These are phyloP conservation scores for Pleurozium schreberi DNA, from an alignment of 225 moss, liverwort and hornwort genomes.

Conservation along the genomic window DNA sequence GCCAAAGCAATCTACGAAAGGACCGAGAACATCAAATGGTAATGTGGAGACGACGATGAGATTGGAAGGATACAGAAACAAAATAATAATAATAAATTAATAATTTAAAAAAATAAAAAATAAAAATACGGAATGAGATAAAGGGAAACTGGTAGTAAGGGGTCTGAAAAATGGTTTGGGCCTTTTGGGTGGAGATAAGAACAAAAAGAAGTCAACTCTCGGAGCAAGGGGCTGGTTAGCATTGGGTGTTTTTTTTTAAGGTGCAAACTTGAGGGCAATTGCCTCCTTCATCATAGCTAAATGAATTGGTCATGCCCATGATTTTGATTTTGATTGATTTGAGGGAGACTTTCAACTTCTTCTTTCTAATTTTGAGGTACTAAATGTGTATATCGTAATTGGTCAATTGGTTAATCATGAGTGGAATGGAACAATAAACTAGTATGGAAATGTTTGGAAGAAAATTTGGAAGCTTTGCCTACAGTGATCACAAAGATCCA, in stretches of 20 bases:
- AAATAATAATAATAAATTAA: too few relatives aligned
- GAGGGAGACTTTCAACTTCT: not conserved
- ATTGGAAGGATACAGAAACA: not conserved
- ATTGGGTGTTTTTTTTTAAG: not conserved
- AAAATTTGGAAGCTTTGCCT: not conserved
- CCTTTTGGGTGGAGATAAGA: not conserved
- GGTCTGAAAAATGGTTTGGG: not conserved
- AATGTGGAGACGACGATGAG: constrained; percentile 19
- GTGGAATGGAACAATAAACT: not conserved
- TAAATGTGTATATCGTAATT: too few relatives aligned
- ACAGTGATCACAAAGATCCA: not conserved
- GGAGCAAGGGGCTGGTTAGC: not conserved
- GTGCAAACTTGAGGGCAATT: not conserved
- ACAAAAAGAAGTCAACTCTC: constrained; percentile 27
- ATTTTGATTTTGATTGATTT: not conserved
- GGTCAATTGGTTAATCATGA: not conserved
- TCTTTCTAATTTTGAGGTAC: not conserved
- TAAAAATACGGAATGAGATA: not conserved
- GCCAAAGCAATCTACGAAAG: constrained; percentile 2
- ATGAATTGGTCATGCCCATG: not conserved
- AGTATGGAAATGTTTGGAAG: accelerated
- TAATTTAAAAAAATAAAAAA: too few relatives aligned
- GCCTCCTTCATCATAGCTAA: not conserved
- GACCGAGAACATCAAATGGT: constrained; percentile 16
- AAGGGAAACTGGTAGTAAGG: not conserved